Percentiles rank a stretch among this genome's conserved stretches.
Conservation (phyloP, 2,329 filamentous ascomycete genomes). For the Whalleya microplaca region DNA sequence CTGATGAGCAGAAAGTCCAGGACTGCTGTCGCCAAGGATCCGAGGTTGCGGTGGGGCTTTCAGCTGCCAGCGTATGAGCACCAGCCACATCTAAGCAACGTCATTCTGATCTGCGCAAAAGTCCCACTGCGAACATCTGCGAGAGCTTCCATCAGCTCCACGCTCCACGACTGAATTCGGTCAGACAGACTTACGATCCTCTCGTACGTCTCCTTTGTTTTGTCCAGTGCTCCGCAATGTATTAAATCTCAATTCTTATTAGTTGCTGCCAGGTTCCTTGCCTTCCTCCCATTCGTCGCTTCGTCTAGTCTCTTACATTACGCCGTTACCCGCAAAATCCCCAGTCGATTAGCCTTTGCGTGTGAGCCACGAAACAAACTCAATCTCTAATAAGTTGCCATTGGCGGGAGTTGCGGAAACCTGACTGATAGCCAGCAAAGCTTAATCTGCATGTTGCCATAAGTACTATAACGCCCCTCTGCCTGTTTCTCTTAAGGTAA, state of each 20-base stretch:
- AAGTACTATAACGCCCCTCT: slow-evolving; percentile 6
- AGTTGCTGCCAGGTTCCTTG: not conserved
- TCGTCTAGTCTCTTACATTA: not conserved
- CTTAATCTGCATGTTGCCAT: slow-evolving; percentile 7
- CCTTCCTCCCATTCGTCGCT: not conserved
- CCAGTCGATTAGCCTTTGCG: not conserved
- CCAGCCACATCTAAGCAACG: not conserved
- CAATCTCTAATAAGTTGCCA: not conserved
- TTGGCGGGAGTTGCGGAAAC: not conserved
- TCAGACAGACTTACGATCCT: too few species aligned
- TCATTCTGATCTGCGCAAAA: not conserved
- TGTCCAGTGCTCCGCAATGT: not conserved
- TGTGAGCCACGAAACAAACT: not conserved
- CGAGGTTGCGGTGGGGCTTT: not conserved
- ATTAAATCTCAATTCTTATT: not conserved
- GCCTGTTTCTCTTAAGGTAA: slow-evolving; percentile 30
- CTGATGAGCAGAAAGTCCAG: too few species aligned
- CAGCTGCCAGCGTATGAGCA: not conserved
- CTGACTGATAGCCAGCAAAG: slow-evolving; percentile 17
- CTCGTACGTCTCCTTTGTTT: too few species aligned
- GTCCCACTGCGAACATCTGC: too few species aligned
- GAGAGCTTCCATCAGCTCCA: too few species aligned
- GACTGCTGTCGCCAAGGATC: too few species aligned
- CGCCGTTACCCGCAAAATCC: not conserved
- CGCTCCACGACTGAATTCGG: too few species aligned